Conservation (phyloP, 225 moss, liverwort and hornwort genomes). For the Pseudoscleropodium purum region DNA sequence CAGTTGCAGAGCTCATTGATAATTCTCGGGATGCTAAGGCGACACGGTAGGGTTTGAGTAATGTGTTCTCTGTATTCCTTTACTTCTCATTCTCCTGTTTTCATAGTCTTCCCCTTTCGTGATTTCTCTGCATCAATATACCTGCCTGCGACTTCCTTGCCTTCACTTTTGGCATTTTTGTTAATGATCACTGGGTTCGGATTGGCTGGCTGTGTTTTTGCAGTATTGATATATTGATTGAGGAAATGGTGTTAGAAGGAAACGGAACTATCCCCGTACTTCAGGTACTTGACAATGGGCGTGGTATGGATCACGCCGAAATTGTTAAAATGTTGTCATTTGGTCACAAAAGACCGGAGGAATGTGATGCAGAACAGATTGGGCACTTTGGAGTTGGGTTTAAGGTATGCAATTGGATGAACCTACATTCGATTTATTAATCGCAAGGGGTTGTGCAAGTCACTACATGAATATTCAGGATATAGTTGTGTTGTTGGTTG, state of each 20-base stretch:
- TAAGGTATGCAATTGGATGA: constrained; percentile 41
- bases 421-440: not conserved
- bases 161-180: not conserved
- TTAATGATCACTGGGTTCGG: not conserved
- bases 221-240: constrained; percentile 59
- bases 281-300: constrained; percentile 62
- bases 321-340: constrained; percentile 80
- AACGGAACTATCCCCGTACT: constrained; percentile 43
- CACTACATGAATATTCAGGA: not conserved
- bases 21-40: constrained; percentile 90
- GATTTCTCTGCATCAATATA: not conserved
- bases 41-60: constrained; percentile 35
- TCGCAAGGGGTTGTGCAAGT: not conserved
- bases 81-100: not conserved
- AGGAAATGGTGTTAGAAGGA: constrained; percentile 32
- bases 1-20: constrained; percentile 75
- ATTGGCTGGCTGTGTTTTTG: not conserved
- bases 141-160: not conserved
- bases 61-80: not conserved
- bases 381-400: constrained; percentile 96
- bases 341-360: constrained; percentile 61
- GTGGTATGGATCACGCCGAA: constrained; percentile 71
- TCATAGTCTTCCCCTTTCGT: not conserved
- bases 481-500: not conserved
- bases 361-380: constrained; percentile 53